Evolutionary conservation across 2,329 filamentous ascomycete species (phyloP), one percentile per base, ranked within the genome.

Genomic region (Beauveria asiatica): DNA sequence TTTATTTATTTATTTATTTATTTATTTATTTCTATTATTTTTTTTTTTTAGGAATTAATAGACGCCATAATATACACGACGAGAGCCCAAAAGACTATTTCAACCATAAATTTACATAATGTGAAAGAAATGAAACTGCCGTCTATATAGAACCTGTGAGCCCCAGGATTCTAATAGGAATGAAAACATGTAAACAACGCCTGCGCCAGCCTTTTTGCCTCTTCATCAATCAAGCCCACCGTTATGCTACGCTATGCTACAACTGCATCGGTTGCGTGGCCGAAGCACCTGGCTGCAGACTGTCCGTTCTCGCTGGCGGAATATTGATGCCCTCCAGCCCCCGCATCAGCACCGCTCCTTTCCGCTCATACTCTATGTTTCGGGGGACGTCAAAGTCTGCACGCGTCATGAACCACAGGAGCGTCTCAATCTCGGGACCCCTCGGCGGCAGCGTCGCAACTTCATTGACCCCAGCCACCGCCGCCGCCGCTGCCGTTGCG

Each of bases 331-430:
- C 74, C 46, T 74, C 68, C 21, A 73, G 59, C 0, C 74, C 73
- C 57, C 61, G 70, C 61, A 67, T 71, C 6, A 65, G 62, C 25
- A 67, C 72, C 33, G 25, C 57, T 7, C 61, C 62, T 63, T 74
- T 75, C 46, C 73, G 70, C 66, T 72, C 70, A 51, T 72, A 75
- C 57, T 80, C 77, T 21, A 81, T 70, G 45, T 79, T 78, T 7
- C 65, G 67, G 30, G 79, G 76, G 55, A 81, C 65, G 17, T 76
- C 73, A 61, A 76, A 74, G 62, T 80, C 75, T 3, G 77, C 78
- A 45, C 75, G 70, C 16, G 74, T 70, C 23, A 70, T 70, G 61
- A 80, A 76, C 76, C 77, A 80, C 39, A 81, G 69, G 57, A 80
- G 54, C 59, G 77, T 73, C 66, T 82, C 79, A 17, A 74, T 76